These are phyloP conservation scores for Amphibolis antarctica DNA, from an alignment of 106 monocot genomes.

Conservation along the genomic window DNA sequence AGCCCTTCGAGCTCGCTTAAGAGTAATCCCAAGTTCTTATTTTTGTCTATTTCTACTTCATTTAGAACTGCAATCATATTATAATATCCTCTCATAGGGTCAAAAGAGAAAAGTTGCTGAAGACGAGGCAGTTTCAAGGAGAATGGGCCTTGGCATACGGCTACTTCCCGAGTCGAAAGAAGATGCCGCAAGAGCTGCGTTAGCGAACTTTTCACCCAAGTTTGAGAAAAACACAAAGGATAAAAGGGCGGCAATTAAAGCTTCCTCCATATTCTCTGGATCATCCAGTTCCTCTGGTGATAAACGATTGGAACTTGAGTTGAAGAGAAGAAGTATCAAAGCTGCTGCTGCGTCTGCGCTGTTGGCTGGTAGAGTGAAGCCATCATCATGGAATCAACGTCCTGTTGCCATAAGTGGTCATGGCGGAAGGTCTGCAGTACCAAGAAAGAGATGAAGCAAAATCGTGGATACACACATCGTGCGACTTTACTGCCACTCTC, in stretches of 20 bases:
- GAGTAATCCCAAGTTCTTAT: conserved; percentile 29
- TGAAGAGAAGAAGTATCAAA: conserved; percentile 60
- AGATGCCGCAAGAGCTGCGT: conserved; percentile 44
- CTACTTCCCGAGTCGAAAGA: conserved; percentile 71
- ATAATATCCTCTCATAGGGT: conserved; percentile 20
- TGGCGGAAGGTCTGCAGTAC: conserved; percentile 3
- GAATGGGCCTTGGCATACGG: conserved; percentile 67
- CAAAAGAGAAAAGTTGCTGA: conserved; percentile 75
- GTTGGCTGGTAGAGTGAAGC: conserved; percentile 56
- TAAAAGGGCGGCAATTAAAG: conserved; percentile 71
- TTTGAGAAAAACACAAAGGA: conserved; percentile 69
- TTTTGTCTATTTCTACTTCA: neutral
- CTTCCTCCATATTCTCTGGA: conserved; percentile 73
- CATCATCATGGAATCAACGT: conserved; percentile 34
- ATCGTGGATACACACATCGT: too few species aligned
- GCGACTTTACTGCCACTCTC: too few species aligned
- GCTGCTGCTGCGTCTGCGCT: conserved; percentile 44
- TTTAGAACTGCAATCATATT: neutral
- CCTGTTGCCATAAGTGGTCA: conserved; percentile 2
- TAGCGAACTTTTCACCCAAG: conserved; percentile 52
- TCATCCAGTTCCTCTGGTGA: conserved; percentile 22
- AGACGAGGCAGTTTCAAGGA: conserved; percentile 58
- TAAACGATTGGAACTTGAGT: conserved; percentile 33
- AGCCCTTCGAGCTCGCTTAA: conserved; percentile 64
- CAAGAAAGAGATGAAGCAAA: neutral